Evolutionary conservation across 73 alveolate species (phyloP).

Genomic region (Halteria grandinella): DNA sequence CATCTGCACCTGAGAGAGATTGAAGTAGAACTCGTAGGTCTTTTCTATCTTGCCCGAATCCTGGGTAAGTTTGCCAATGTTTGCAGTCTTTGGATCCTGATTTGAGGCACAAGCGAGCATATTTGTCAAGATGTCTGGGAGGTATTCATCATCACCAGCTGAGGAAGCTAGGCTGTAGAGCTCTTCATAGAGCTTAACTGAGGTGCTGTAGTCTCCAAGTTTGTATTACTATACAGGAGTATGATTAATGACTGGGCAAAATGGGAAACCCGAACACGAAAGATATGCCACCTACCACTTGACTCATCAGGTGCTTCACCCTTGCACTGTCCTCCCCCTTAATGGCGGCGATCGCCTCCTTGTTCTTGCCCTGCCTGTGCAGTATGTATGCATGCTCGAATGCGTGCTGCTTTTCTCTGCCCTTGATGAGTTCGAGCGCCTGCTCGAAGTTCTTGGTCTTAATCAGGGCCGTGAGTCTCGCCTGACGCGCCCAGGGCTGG

Average conservation of each 20-base stretch:
- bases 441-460: slow-evolving; percentile 34
- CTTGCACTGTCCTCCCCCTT: not conserved
- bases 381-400: slow-evolving; percentile 45
- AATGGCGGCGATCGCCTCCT: slow-evolving; percentile 6
- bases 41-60: not conserved
- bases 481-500: not conserved
- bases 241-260: too few relatives aligned
- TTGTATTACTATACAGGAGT: slow-evolving; percentile 35
- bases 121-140: slow-evolving; percentile 15
- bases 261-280: not conserved
- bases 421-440: slow-evolving; percentile 15
- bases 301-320: slow-evolving; percentile 15
- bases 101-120: slow-evolving; percentile 31
- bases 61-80: slow-evolving; percentile 3
- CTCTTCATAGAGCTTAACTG: not conserved
- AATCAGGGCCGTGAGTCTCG: slow-evolving; percentile 27
- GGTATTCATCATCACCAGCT: slow-evolving; percentile 26
- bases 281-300: not conserved
- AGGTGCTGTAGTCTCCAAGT: slow-evolving; percentile 4
- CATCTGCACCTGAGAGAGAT: slow-evolving; percentile 22
- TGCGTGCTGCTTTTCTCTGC: slow-evolving; percentile 8
- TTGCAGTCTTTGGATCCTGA: not conserved
- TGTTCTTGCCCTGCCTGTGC: slow-evolving; percentile 43
- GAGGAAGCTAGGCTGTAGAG: not conserved
- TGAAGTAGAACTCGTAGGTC: slow-evolving; percentile 46